These are phyloP conservation scores for Pistacia integerrima DNA, from an alignment of 345 rosid species.

Conservation along the genomic window DNA sequence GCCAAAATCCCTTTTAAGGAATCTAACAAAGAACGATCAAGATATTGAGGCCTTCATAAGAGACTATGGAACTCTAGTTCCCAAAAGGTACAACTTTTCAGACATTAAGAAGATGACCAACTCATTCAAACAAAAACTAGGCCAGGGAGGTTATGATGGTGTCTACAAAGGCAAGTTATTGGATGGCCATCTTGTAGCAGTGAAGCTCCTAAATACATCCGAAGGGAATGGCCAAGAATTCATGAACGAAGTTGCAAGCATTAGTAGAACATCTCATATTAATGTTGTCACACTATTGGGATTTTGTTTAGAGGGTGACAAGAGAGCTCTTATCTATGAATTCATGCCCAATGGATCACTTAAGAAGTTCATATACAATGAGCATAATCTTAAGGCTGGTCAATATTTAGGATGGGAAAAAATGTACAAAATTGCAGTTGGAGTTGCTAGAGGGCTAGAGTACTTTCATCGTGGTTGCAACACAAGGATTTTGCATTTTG, in stretches of 20 bases:
- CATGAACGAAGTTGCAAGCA: constrained; percentile 34
- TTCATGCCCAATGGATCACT: constrained; percentile 38
- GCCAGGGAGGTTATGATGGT: constrained; percentile 29
- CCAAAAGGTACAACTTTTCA: neutral
- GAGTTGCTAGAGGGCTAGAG: constrained; percentile 33
- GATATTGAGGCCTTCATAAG: neutral
- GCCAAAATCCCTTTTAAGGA: neutral
- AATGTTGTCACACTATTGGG: constrained; percentile 27
- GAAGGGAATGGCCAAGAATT: constrained; percentile 30
- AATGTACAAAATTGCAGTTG: constrained; percentile 13
- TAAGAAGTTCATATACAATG: constrained; percentile 23
- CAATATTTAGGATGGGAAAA: constrained; percentile 17
- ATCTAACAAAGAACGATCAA: neutral
- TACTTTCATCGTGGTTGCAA: constrained; percentile 38
- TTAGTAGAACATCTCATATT: constrained; percentile 30
- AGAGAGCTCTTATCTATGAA: constrained; percentile 31
- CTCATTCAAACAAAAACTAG: constrained; percentile 23
- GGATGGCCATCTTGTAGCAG: constrained; percentile 26
- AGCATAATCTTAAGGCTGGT: too few relatives aligned
- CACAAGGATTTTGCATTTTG: constrained; percentile 38
- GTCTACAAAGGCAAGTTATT: constrained; percentile 23
- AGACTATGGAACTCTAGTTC: neutral
- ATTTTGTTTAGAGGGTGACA: constrained; percentile 12
- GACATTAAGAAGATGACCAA: neutral
- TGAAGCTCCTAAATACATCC: constrained; percentile 20